Base-by-base conservation (phyloP, 345 rosid species). In the Odontarrhena argentea region DNA sequence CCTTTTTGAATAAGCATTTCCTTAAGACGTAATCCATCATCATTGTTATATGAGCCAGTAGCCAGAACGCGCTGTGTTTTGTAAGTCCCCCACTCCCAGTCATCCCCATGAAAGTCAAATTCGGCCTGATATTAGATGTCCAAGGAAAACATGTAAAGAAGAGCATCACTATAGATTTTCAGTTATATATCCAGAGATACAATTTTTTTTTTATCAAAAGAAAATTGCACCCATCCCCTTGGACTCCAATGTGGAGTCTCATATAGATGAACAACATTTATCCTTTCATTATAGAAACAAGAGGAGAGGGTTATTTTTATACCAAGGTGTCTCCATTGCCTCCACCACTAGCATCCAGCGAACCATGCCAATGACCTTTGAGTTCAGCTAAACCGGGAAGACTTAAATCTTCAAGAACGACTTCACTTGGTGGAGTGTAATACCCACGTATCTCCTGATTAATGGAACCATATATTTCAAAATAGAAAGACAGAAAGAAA, bases 291-390 rank as follows among this genome's bases (percentile, higher is more conserved):
- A 30, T 14, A 30, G 55, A 50, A 63, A 60, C 2, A 3, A 72
- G 24, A 68, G 51, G 57, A 47, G 3, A 61, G 5, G 32, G 34
- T 54, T 18, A 34, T 47, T 15, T 47, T 54, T 35, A 63, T 74
- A 94, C 99, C 92, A 84, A 84, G 34, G 97, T 94, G 77, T 94
- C 99, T 47, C 99, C 99, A 73, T 94, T 90, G 85, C 96, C 99
- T 81, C 99, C 99, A 66, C 99, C 99, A 73, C 95, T 90, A 59
- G 99, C 97, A 78, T 87, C 99, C 64, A 94, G 82, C 55, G 97
- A 94, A 67, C 96, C 96, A 79, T 77, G 96, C 97, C 99, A 94
- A 44, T 70, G 83, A 59, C 97, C 99, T 79, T 75, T 85, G 35
- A 94, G 89, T 80, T 94, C 99, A 68, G 94, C 91, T 70, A 94